Conservation (phyloP, 2,329 filamentous ascomycete genomes). For the Cadophora sp. region DNA sequence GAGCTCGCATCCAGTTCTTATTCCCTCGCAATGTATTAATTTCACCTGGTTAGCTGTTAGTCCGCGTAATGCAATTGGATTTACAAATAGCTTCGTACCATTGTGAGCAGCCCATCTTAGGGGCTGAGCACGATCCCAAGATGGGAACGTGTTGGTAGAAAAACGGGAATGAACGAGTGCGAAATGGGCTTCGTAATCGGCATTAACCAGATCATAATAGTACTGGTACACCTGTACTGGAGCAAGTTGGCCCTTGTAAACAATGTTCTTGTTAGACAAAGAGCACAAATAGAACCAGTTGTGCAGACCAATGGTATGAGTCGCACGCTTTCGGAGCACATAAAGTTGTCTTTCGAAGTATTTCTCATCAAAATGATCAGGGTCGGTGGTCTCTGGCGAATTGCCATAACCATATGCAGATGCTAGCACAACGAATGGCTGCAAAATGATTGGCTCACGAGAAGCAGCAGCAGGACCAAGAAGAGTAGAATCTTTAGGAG, state of each 20-base stretch:
- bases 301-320: slow-evolving; percentile 91
- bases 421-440: slow-evolving; percentile 91
- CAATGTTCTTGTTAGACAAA: slow-evolving; percentile 94
- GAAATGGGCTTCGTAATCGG: slow-evolving; percentile 97
- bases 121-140: slow-evolving; percentile 96
- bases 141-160: slow-evolving; percentile 97
- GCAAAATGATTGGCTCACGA: slow-evolving; percentile 91
- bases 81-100: slow-evolving; percentile 56
- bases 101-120: slow-evolving; percentile 97
- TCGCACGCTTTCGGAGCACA: slow-evolving; percentile 91
- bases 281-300: slow-evolving; percentile 99
- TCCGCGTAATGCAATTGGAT: slow-evolving; percentile 34
- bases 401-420: slow-evolving; percentile 84
- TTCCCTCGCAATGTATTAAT: slow-evolving; percentile 97
- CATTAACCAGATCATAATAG: slow-evolving; percentile 95
- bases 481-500: slow-evolving; percentile 90
- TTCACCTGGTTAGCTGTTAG: slow-evolving; percentile 61
- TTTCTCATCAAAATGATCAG: slow-evolving; percentile 81
- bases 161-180: slow-evolving; percentile 96
- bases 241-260: slow-evolving; percentile 96
- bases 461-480: slow-evolving; percentile 92
- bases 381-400: slow-evolving; percentile 79
- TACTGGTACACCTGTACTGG: slow-evolving; percentile 97
- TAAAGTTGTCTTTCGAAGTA: slow-evolving; percentile 94
- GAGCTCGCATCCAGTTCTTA: slow-evolving; percentile 99